These are phyloP conservation scores for Pythium aristosporum DNA, from an alignment of 352 stramenopile genomes.

Conservation along the genomic window DNA sequence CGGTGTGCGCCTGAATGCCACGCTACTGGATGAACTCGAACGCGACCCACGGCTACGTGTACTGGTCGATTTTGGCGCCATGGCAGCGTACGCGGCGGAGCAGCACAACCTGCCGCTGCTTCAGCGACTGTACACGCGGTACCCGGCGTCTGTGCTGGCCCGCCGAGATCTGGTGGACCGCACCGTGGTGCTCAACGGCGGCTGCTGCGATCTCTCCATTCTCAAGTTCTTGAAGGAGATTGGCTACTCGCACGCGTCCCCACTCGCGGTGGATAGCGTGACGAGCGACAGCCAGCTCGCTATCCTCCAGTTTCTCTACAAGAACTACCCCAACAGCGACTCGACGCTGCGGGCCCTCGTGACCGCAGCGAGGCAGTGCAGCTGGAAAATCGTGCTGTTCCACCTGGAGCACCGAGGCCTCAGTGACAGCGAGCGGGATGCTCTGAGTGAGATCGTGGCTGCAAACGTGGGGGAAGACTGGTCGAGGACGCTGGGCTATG, in stretches of 20 bases:
- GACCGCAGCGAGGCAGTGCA: neutral
- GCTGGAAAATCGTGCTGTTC: constrained; percentile 2
- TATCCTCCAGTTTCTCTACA: constrained; percentile 1
- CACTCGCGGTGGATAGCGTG: constrained; percentile 11
- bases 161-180: constrained; percentile 7
- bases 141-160: neutral
- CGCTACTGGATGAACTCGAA: neutral
- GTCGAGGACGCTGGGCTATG: neutral
- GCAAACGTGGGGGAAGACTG: neutral
- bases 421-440: neutral
- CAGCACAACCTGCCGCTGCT: constrained; percentile 1
- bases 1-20: neutral
- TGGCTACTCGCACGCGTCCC: constrained; percentile 7
- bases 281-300: neutral
- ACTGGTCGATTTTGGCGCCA: constrained; percentile 5
- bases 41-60: neutral
- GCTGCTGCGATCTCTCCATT: neutral
- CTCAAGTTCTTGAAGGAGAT: constrained; percentile 1
- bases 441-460: neutral
- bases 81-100: constrained; percentile 7
- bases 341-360: neutral
- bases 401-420: neutral
- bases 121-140: neutral
- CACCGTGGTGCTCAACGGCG: neutral
- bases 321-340: constrained; percentile 1